Conservation (phyloP, 2,329 filamentous ascomycete species). For the Lachnellula occidentalis region DNA sequence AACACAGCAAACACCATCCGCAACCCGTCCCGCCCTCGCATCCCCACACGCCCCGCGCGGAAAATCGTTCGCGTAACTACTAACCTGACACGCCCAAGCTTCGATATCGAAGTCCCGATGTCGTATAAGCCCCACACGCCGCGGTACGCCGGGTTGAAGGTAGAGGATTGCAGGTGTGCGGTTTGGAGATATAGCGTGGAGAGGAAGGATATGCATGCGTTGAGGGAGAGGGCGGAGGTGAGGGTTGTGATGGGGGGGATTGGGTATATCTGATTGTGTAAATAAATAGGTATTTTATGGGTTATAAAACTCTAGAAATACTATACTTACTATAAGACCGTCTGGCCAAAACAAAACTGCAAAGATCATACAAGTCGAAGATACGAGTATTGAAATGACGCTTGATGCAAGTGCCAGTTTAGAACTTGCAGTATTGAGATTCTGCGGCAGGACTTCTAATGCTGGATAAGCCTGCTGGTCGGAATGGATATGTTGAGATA, state of each 20-base stretch:
- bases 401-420: neutral
- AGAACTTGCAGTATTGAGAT: neutral
- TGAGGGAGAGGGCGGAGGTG: neutral
- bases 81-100: neutral
- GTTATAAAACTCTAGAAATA: no score
- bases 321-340: neutral
- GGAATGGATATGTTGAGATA: neutral
- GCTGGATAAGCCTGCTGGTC: neutral
- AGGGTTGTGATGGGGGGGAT: neutral
- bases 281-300: no score
- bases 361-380: neutral
- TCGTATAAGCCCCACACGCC: neutral
- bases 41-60: neutral
- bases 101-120: conserved; percentile 1
- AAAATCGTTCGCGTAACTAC: neutral
- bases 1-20: neutral
- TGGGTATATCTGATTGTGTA: neutral
- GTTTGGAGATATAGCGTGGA: neutral
- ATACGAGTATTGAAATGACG: neutral
- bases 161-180: neutral
- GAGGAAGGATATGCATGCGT: neutral
- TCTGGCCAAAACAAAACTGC: neutral
- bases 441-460: neutral
- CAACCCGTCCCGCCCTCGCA: neutral
- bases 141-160: neutral